Evolutionary conservation across 2,329 filamentous ascomycete genomes (phyloP).

Genomic region (Diaporthe vexans): DNA sequence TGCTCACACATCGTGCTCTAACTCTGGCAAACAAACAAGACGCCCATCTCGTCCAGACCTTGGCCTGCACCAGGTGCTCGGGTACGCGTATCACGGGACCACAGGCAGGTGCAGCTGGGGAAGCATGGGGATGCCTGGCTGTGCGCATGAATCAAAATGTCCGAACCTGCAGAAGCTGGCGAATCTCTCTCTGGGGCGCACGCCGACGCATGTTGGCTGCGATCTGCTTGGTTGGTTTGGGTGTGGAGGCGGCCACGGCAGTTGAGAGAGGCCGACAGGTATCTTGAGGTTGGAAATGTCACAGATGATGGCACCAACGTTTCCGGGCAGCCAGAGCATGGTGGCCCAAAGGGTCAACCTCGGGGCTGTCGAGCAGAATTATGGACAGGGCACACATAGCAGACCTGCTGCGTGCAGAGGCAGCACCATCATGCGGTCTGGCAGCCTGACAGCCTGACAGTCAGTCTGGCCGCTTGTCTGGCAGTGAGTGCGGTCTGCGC

Average conservation of each 20-base stretch:
- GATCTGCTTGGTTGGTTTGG: neutral
- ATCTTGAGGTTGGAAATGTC: conserved; percentile 16
- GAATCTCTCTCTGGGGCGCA: neutral
- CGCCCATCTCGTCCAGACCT: neutral
- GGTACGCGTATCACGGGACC: conserved; percentile 30
- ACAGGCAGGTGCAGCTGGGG: conserved; percentile 15
- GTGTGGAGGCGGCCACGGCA: conserved; percentile 31
- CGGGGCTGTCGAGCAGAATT: neutral
- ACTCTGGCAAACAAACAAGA: neutral
- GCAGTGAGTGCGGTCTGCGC: neutral
- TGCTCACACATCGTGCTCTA: neutral
- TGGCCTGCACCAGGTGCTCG: neutral
- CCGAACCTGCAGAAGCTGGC: conserved; percentile 19
- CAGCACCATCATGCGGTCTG: neutral
- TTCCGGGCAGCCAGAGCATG: conserved; percentile 8
- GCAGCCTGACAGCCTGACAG: neutral
- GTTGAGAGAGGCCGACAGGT: conserved; percentile 16
- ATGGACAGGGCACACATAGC: conserved; percentile 21
- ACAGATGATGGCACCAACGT: conserved; percentile 27
- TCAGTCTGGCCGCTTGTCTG: no score
- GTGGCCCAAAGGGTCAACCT: neutral
- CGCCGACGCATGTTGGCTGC: neutral
- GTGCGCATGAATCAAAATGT: conserved; percentile 29
- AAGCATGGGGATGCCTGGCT: conserved; percentile 17
- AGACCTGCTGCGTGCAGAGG: conserved; percentile 10